A percentile compares a stretch with the other conserved stretches of the same genome.
phyloP scores from a whole-genome alignment of 192 early-diverging fungal species.

The Coemansia sp. region DNA sequence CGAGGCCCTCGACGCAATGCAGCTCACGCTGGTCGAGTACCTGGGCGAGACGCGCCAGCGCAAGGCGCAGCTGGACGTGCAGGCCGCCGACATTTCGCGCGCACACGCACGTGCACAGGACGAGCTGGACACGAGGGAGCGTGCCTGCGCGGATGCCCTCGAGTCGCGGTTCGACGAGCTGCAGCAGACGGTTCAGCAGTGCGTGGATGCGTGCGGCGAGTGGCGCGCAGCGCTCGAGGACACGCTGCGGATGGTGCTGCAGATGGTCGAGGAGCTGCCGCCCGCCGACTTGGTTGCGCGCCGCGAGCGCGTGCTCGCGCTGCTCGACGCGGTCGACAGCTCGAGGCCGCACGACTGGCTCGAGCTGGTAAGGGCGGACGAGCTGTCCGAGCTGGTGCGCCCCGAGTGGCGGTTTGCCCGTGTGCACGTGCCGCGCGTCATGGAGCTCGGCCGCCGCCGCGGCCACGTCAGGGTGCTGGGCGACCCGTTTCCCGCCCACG shows the following conservation, averaged over 20 bases:
- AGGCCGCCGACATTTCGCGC: not conserved
- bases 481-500: constrained; percentile 24
- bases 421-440: constrained; percentile 18
- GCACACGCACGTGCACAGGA: constrained; percentile 11
- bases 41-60: constrained; percentile 37
- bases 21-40: constrained; percentile 17
- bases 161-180: not conserved
- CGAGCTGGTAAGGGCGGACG: not conserved
- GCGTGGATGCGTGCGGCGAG: not conserved
- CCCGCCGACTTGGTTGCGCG: constrained; percentile 32
- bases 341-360: constrained; percentile 22
- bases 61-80: constrained; percentile 20
- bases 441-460: constrained; percentile 42
- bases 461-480: constrained; percentile 40
- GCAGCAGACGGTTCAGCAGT: not conserved
- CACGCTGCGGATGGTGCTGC: constrained; percentile 28
- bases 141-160: not conserved
- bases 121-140: constrained; percentile 5
- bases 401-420: constrained; percentile 5
- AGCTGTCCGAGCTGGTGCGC: constrained; percentile 1
- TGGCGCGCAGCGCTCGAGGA: constrained; percentile 40
- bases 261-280: constrained; percentile 38
- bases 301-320: constrained; percentile 16
- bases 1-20: constrained; percentile 38
- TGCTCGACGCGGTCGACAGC: constrained; percentile 9